Evolutionary conservation across 495 filamentous ascomycete species (phyloP).

Genomic region (Alectoria sarmentosa): DNA sequence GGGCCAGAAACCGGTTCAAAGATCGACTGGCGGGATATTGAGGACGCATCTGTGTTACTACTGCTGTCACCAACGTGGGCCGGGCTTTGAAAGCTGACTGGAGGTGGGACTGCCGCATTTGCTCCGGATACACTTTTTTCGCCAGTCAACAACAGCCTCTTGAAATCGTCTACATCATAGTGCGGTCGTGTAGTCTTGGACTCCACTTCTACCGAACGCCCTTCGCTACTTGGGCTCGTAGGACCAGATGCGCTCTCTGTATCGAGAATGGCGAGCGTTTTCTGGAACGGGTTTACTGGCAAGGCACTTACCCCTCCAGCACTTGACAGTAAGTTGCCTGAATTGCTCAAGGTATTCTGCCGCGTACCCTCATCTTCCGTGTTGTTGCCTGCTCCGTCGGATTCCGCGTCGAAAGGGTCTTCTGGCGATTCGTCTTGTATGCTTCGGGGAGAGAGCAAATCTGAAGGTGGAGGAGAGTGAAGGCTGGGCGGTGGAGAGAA

Average conservation of each 20-base stretch:
- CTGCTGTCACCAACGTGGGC: slow-evolving; percentile 33
- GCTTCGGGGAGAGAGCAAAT: slow-evolving; percentile 8
- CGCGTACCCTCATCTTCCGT: slow-evolving; percentile 17
- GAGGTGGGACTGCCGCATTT: slow-evolving; percentile 9
- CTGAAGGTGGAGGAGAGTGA: slow-evolving; percentile 12
- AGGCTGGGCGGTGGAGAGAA: slow-evolving; percentile 12
- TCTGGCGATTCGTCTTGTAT: slow-evolving; percentile 12
- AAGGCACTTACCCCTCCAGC: neutral
- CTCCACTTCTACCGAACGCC: neutral
- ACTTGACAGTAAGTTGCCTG: neutral
- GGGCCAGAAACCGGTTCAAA: slow-evolving; percentile 31
- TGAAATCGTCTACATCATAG: slow-evolving; percentile 57
- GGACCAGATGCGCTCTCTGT: slow-evolving; percentile 5
- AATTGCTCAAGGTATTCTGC: slow-evolving; percentile 19
- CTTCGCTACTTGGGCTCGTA: neutral
- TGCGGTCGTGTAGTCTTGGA: slow-evolving; percentile 26
- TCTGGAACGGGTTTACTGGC: slow-evolving; percentile 23
- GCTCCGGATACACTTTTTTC: slow-evolving; percentile 25
- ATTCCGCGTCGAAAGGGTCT: slow-evolving; percentile 24
- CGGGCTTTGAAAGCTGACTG: slow-evolving; percentile 18
- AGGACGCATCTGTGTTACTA: slow-evolving; percentile 42
- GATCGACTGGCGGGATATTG: slow-evolving; percentile 41
- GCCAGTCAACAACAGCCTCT: slow-evolving; percentile 53
- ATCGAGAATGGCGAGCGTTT: slow-evolving; percentile 15
- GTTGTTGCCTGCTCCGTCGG: slow-evolving; percentile 11